Base-by-base conservation (phyloP, 202 grass and related monocot species). In the Eragrostis tef region DNA sequence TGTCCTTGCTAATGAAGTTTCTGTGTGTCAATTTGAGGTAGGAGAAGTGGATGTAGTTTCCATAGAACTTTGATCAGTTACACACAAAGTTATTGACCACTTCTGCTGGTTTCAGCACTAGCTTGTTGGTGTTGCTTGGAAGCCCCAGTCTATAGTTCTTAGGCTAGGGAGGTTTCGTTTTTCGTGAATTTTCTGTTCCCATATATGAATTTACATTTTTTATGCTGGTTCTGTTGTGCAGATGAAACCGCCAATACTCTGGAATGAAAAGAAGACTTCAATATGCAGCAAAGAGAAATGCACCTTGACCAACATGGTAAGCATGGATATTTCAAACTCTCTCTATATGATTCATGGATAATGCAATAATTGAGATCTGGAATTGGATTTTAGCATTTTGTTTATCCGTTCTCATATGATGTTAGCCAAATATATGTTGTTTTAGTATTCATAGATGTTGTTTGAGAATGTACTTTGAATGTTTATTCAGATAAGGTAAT, bases 131-230 rank as follows among this genome's bases (percentile, higher is more conserved):
- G 0, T 49, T 26, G n/a, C 73, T 60, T 9, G n/a, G 36, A 59
- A 75, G 9, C 3, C 58, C 43, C 17, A 64, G 20, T 31, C 1
- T 10, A 63, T 31, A n/a, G 12, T 34, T 77, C 24, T 49, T 46
- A 41, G 17, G 34, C 44, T 50, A 5, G 13, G 45, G 12, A 20
- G 22, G 27, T 53, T 50, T 42, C 0, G 0, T 34, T 78, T 56
- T 56, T 56, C n/a, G 48, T 56, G 1, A 44, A 31, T 31, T 64
- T 53, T 15, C 2, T 68, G 4, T 9, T 79, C 63, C 19, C 48
- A 66, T 67, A 29, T 54, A 67, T 26, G 45, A 49, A 64, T 78
- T 5, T 39, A 6, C n/a, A 29, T 62, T 61, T 78, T 42, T 67
- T 4, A 52, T 53, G 27, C 66, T 78, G 19, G 54, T 79, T 79